phyloP scores from a whole-genome alignment of 202 grass and related monocot genomes.

The Musa balbisiana region DNA sequence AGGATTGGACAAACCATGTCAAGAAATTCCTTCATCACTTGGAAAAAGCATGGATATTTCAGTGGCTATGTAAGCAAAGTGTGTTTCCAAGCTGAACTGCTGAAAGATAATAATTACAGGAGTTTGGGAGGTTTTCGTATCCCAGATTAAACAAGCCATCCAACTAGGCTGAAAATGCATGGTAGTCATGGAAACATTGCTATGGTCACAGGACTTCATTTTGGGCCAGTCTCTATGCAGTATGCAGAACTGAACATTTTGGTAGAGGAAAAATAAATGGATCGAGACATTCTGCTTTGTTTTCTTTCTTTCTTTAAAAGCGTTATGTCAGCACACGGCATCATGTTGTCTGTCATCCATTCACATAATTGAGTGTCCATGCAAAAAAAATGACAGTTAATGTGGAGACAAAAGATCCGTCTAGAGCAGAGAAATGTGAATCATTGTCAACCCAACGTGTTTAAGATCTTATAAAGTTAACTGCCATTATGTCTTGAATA shows the following conservation, averaged over 20 bases:
- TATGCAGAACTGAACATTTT: not conserved
- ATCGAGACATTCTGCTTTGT: not conserved
- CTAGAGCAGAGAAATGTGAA: not conserved
- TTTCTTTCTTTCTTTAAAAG: conserved; percentile 1
- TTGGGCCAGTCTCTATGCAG: not conserved
- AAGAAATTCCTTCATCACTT: not conserved
- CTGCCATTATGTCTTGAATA: not conserved
- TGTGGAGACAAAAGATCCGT: not conserved
- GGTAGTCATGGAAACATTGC: not conserved
- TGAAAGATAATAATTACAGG: not conserved
- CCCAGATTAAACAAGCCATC: not conserved
- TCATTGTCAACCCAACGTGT: not conserved
- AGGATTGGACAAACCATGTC: not conserved
- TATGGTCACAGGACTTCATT: not conserved
- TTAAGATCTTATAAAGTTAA: not conserved
- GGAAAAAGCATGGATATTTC: conserved; percentile 1
- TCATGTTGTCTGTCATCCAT: not conserved
- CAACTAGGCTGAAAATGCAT: not conserved
- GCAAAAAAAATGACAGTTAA: not conserved
- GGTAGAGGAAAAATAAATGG: not conserved
- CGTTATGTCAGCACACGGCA: not conserved
- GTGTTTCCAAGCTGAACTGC: not conserved
- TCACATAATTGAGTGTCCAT: not conserved
- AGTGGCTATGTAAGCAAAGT: not conserved
- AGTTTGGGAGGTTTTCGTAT: not conserved